Base-by-base conservation (phyloP, 768 basidiomycete species). In the Suillus plorans region DNA sequence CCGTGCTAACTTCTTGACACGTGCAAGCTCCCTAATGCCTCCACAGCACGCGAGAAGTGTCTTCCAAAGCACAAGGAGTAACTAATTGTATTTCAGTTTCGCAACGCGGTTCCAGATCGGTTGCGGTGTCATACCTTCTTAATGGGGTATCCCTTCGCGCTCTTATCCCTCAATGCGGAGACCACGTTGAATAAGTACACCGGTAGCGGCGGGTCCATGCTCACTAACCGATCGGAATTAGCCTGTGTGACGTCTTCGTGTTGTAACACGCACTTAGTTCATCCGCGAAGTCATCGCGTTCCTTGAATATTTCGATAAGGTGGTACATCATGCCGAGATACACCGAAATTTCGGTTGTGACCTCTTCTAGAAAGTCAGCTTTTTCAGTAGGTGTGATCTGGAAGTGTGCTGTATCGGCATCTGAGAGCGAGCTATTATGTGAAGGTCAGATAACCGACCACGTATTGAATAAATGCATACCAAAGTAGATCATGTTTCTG, bases 281-380 rank as follows among this genome's bases (percentile, higher is more conserved):
- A 69, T 97, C 95, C 2, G 93, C 95, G 74, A 99, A 98, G 70
- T 95, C 89, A 64, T 96, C 94, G 68, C 97, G 91, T 4, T 90
- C 89, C 73, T 97, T 91, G 78, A 94, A 95, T 34, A 95, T 85
- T 78, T 99, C 97, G 16, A 98, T 89, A 62, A 99, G 79, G 73
- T 97, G 95, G 75, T 99, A 99, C 52, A 98, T 80, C 88, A 98
- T 94, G 10, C 93, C 95, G 37, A 98, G 85, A 71, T 94, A 93
- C n/a, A 95, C 89, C 10, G 94, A 94, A 63, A 97, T 86, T 75
- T 97, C 95, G 5, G 92, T 94, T 56, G 93, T 88, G 59, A 96
- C 86, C 78, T 97, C 95, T 71, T 97, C 95, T 68, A 94, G 81
- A 62, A 91, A 84, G 67, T 95, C 92, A 14, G 86, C 82, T 70